Conservation (phyloP, 2,329 filamentous ascomycete genomes). For the Phoma sp. region DNA sequence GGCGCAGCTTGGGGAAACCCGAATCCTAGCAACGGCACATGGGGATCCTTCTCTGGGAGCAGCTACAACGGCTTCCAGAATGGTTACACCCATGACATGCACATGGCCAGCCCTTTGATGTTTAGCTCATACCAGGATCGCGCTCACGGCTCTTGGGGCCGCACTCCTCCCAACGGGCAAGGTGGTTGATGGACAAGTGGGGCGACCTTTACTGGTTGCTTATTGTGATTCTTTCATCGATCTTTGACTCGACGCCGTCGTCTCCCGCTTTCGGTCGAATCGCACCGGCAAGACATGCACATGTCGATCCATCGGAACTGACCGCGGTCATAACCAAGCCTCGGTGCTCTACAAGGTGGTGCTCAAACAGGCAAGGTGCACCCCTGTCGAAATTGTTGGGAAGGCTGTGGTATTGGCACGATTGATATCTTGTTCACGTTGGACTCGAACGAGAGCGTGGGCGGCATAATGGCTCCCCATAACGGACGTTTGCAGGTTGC, state of each 20-base stretch:
- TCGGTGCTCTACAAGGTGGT: background rate
- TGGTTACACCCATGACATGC: slow-evolving; percentile 27
- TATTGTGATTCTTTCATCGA: slow-evolving; percentile 3
- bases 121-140: slow-evolving; percentile 49
- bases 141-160: slow-evolving; percentile 41
- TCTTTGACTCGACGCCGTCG: background rate
- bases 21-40: slow-evolving; percentile 27
- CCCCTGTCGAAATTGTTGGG: background rate
- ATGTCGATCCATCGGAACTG: background rate
- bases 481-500: background rate
- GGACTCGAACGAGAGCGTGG: background rate
- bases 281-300: background rate
- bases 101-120: slow-evolving; percentile 49
- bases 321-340: background rate
- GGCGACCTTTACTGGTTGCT: slow-evolving; percentile 7
- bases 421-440: background rate
- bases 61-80: slow-evolving; percentile 28
- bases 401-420: background rate
- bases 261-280: background rate
- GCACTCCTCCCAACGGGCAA: slow-evolving; percentile 46
- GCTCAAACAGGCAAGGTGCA: background rate
- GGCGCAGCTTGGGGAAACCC: slow-evolving; percentile 44
- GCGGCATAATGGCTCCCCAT: background rate
- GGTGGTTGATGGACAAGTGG: slow-evolving; percentile 39
- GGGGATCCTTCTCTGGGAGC: slow-evolving; percentile 26